Base-by-base conservation (phyloP, 106 monocot genomes). In the Dioscorea alata region DNA sequence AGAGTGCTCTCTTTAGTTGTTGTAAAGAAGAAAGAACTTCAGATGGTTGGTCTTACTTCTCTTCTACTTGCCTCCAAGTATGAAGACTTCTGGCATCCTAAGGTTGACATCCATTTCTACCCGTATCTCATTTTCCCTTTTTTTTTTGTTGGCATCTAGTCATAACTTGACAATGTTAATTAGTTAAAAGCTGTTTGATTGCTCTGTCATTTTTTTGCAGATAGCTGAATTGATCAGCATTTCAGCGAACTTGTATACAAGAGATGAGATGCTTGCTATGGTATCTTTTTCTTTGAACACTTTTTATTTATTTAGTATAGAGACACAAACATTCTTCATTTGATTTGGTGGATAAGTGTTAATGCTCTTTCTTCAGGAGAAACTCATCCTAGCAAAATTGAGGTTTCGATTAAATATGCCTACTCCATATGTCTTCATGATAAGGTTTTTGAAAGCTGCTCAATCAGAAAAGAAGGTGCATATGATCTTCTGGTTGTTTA, bases 51-150 rank as follows among this genome's bases (percentile, higher is more conserved):
- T 74, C 80, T 85, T 23, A 77, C 80, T 52, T 52, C 67, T 7
- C 80, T 85, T 23, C 66, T 85, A 0, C 58, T 85, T 14, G 84
- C 84, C 48, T 85, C 84, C 14, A 85, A 85, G 59, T 85, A 80
- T 77, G 84, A 85, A 68, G 84, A 85, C 24, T 77, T 70, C 53
- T 85, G 80, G 80, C 84, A 85, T 49, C 84, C 84, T 63, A 80
- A 77, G 84, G 84, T 85, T 52, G 18, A 12, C 28, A 66, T 35
- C 9, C 63, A 25, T 61, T 50, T 62, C 32, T 63, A 49, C 56
- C 57, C 49, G 16, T 3, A 21, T 20, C 23, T 57, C 16, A 13
- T 20, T 59, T 54, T 13, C 23, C 61, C 16, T 20, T 20, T 59
- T 54, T 13, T 33, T 12, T 14, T n/a, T n/a, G n/a, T n/a, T n/a